Conservation (phyloP, 768 basidiomycete species). For the Holtermanniella nyarrowii region DNA sequence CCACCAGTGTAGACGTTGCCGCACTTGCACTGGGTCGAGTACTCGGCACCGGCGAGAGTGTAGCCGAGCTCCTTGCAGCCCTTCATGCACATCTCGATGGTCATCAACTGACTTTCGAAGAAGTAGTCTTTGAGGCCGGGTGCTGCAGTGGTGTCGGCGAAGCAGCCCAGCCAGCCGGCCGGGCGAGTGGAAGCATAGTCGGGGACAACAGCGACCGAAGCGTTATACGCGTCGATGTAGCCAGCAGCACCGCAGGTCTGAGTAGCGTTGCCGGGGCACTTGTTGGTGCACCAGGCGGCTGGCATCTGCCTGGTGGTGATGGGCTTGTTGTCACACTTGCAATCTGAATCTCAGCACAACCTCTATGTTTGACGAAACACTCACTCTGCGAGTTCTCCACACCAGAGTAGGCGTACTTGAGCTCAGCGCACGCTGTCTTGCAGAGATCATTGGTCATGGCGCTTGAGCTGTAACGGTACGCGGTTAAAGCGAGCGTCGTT, state of each 20-base stretch:
- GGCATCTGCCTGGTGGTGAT: slow-evolving; percentile 5
- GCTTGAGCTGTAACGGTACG: slow-evolving; percentile 8
- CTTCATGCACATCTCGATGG: neutral
- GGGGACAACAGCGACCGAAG: neutral
- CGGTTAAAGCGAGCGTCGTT: slow-evolving; percentile 10
- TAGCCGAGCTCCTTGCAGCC: slow-evolving; percentile 4
- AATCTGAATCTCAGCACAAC: slow-evolving; percentile 4
- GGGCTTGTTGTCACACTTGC: slow-evolving; percentile 9
- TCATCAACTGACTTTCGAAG: neutral
- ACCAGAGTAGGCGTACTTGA: slow-evolving; percentile 13
- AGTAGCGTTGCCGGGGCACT: slow-evolving; percentile 14
- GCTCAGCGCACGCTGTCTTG: slow-evolving; percentile 12
- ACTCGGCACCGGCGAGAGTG: neutral
- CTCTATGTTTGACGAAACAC: no score
- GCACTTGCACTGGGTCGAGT: neutral
- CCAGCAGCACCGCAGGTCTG: slow-evolving; percentile 14
- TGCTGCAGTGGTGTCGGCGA: neutral
- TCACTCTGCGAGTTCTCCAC: no score
- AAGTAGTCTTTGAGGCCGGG: neutral
- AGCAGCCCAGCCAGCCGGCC: neutral
- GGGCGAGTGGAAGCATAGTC: neutral
- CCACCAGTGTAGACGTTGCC: neutral
- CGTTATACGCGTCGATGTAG: neutral
- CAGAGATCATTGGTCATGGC: slow-evolving; percentile 15
- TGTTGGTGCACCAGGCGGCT: slow-evolving; percentile 1